Evolutionary conservation across 345 rosid species (phyloP).

Genomic region (Hirschfeldia incana): DNA sequence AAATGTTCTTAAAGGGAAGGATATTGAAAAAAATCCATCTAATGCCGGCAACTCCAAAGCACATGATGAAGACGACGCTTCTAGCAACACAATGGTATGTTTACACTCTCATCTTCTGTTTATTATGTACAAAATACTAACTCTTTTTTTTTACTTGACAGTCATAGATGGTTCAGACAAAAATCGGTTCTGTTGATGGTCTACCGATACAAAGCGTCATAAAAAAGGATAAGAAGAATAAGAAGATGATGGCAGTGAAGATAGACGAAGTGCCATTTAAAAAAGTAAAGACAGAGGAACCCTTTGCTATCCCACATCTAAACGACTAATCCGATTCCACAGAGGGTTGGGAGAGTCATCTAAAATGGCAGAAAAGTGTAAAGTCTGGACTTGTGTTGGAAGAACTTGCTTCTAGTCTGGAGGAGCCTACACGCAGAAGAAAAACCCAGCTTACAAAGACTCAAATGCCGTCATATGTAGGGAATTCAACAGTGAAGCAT

Average conservation of each 20-base stretch:
- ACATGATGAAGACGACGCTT: too few species aligned
- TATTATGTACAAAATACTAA: too few species aligned
- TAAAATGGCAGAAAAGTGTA: background rate
- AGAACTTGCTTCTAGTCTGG: background rate
- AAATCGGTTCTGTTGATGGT: background rate
- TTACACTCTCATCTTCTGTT: too few species aligned
- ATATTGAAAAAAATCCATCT: too few species aligned
- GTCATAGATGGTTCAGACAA: background rate
- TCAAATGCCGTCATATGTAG: background rate
- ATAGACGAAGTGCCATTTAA: too few species aligned
- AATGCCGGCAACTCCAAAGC: too few species aligned
- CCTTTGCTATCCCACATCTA: background rate
- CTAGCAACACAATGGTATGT: background rate
- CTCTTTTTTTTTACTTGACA: background rate
- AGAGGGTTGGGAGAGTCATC: background rate
- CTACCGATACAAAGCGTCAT: background rate
- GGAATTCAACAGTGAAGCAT: background rate
- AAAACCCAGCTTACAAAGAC: background rate
- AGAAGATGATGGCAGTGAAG: background rate
- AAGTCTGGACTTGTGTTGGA: background rate
- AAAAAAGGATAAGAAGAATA: background rate
- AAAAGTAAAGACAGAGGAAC: background rate
- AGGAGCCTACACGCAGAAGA: background rate
- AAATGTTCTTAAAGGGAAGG: too few species aligned
- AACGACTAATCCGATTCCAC: background rate